These are phyloP conservation scores for Acacia crassicarpa DNA, from an alignment of 306 rosid species.

Conservation along the genomic window DNA sequence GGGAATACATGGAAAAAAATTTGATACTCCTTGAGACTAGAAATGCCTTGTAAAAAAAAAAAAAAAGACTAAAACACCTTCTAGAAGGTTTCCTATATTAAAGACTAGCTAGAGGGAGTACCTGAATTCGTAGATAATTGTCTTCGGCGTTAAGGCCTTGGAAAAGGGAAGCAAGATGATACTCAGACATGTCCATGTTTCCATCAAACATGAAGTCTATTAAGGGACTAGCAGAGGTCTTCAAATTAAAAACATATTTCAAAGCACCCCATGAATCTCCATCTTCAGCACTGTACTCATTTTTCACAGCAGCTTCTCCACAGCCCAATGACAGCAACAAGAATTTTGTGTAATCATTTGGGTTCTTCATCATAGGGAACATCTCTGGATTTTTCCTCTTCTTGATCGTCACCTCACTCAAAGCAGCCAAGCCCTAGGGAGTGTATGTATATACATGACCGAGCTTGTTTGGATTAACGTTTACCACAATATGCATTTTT, in stretches of 20 bases:
- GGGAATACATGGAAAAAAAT: too few relatives aligned
- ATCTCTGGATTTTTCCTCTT: constrained; percentile 20
- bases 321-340: constrained; percentile 53
- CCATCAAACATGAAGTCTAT: neutral
- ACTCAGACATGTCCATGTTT: constrained; percentile 12
- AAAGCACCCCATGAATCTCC: neutral
- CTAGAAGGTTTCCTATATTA: too few relatives aligned
- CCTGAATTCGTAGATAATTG: constrained; percentile 9
- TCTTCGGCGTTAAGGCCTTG: neutral
- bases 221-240: neutral
- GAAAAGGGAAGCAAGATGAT: constrained; percentile 12
- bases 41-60: too few relatives aligned
- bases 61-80: too few relatives aligned
- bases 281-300: neutral
- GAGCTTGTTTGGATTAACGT: too few relatives aligned
- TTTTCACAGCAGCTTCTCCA: constrained; percentile 28
- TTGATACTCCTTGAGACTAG: too few relatives aligned
- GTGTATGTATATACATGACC: neutral
- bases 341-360: constrained; percentile 39
- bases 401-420: constrained; percentile 45
- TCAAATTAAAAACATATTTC: neutral
- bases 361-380: constrained; percentile 25
- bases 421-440: constrained; percentile 38
- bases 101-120: neutral
- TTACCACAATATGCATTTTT: too few relatives aligned